phyloP scores from a whole-genome alignment of 306 rosid genomes.

The Cucurbita moschata region DNA sequence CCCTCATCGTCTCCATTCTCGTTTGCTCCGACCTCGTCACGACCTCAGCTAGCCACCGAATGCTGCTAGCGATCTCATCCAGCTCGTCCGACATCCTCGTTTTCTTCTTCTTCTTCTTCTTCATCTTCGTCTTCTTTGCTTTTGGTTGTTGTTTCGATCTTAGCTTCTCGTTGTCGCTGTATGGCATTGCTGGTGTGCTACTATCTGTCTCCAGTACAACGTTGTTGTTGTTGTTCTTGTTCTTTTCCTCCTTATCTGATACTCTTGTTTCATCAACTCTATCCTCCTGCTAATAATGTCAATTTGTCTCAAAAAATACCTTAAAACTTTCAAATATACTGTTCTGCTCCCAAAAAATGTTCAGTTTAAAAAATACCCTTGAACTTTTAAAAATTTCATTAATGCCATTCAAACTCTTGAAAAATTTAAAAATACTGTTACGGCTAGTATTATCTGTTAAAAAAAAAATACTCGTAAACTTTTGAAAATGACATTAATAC shows the following conservation, averaged over 20 bases:
- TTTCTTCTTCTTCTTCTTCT: conserved; percentile 21
- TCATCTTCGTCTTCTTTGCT: conserved; percentile 37
- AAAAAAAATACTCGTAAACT: no score
- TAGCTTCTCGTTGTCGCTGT: conserved; percentile 45
- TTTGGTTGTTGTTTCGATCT: conserved; percentile 24
- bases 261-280: conserved; percentile 26
- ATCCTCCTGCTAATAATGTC: conserved; percentile 34
- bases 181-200: conserved; percentile 67
- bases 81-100: conserved; percentile 15
- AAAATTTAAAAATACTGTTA: no score
- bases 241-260: not conserved
- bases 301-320: not conserved
- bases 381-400: no score
- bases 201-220: conserved; percentile 44
- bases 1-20: conserved; percentile 77
- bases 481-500: no score
- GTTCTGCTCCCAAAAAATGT: no score
- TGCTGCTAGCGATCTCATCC: conserved; percentile 63
- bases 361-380: no score
- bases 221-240: conserved; percentile 30
- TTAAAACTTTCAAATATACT: no score
- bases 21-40: conserved; percentile 76
- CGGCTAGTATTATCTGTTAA: no score
- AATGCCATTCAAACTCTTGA: no score
- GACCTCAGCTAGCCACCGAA: conserved; percentile 85